Base-by-base conservation (phyloP, 768 basidiomycete species). In the Auricularia heimuer region DNA sequence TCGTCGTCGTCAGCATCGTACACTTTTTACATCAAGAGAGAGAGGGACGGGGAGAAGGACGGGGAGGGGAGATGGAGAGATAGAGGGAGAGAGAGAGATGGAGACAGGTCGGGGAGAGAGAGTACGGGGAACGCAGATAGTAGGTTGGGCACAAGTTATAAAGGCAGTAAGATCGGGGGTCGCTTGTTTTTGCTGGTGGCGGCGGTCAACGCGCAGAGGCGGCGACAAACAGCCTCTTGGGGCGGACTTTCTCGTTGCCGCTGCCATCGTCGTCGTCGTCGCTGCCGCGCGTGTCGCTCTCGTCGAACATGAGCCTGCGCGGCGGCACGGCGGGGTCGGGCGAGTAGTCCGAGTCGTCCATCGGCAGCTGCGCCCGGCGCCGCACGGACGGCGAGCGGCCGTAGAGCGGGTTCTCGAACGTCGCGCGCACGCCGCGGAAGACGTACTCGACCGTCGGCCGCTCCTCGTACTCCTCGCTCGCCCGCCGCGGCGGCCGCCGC, bases 401-500 rank as follows among this genome's bases (percentile, higher is more conserved):
- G 71, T 83, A 87, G 36, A 85, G 75, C 0, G 88, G 88, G 66
- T 90, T 90, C 6, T 81, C 80, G 70, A 86, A 85, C 4, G 76
- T 77, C 24, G 83, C 80, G 62, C 84, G 83, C 44, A 83, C 82
- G 61, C 89, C 88, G 47, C 89, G 89, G 79, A 90, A 90, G 60
- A 90, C 89, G 70, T 87, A 87, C 34, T 83, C 84, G 62, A 90
- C 76, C 2, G 81, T 88, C 0, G 85, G 85, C 69, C 80, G 81
- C 71, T 89, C 88, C 39, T 80, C 76, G 44, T 70, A 70, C 4
- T 72, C 75, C 54, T 73, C 75, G 14, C 82, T 81, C 0, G 79
- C 78, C 18, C 51, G 42, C 71, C 72, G 29, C 73, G 69, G 69
- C 14, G 56, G 56, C 56, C 11, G 56, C 71, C 67, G 70, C 73